Percentiles rank a stretch among this genome's conserved stretches.
These are phyloP conservation scores for Collariella sp. DNA, from an alignment of 495 filamentous ascomycete genomes.

Conservation along the genomic window DNA sequence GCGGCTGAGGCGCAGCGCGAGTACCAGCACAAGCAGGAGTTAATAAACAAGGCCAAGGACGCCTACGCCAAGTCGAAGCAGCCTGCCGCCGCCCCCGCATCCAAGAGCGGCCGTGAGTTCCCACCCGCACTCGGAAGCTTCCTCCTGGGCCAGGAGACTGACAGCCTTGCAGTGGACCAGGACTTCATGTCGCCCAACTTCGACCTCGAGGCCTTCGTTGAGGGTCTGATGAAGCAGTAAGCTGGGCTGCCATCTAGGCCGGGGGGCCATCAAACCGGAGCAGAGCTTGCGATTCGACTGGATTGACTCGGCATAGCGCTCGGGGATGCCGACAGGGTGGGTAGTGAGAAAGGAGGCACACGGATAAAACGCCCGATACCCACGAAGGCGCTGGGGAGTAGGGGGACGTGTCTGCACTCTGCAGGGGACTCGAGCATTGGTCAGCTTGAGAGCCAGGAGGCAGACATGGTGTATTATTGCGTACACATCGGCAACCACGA, in stretches of 20 bases:
- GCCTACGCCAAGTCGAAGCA: conserved; percentile 78
- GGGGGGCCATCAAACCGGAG: conserved; percentile 6
- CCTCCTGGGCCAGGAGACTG: conserved; percentile 3
- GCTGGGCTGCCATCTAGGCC: conserved; percentile 6
- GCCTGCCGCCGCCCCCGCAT: conserved; percentile 42
- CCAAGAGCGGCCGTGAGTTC: conserved; percentile 47
- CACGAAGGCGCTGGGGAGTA: neutral
- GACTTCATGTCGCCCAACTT: conserved; percentile 79
- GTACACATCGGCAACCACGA: conserved; percentile 22
- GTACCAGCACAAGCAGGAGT: conserved; percentile 73
- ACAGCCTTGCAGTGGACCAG: conserved; percentile 56
- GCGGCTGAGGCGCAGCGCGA: conserved; percentile 60
- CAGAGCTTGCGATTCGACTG: neutral
- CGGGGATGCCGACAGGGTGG: neutral
- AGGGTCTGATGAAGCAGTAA: conserved; percentile 48
- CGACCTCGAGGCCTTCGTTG: conserved; percentile 79
- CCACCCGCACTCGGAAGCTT: neutral
- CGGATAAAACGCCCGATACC: neutral
- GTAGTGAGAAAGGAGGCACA: neutral
- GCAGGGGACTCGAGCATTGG: too few species aligned
- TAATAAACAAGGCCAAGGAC: conserved; percentile 86
- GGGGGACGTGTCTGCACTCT: conserved; percentile 4
- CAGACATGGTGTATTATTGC: conserved; percentile 34
- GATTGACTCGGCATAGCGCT: conserved; percentile 2
- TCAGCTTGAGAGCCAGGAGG: too few species aligned